A percentile compares a stretch with the other conserved stretches of the same genome.
phyloP scores from a whole-genome alignment of 352 stramenopile species.

The Phytophthora foliorum region DNA sequence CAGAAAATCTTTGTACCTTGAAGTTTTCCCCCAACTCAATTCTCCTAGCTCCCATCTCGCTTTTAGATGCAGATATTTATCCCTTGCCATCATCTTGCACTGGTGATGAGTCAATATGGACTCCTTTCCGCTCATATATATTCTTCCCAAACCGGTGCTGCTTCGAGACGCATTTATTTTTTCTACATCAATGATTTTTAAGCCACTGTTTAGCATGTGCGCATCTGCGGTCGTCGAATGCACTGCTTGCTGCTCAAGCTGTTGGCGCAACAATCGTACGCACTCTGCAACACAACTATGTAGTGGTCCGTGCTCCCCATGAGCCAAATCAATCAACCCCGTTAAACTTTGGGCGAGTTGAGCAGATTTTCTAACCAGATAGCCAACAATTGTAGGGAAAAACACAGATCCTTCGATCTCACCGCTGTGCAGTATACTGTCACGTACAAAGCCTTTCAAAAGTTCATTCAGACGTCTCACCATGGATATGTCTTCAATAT shows the following conservation, averaged over 20 bases:
- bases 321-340: neutral
- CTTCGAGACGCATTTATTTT: conserved; percentile 32
- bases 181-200: conserved; percentile 34
- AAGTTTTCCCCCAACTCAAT: conserved; percentile 5
- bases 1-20: conserved; percentile 7
- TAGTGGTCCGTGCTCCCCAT: neutral
- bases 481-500: conserved; percentile 29
- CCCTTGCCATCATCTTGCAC: conserved; percentile 23
- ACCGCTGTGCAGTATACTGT: conserved; percentile 9
- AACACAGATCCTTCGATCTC: conserved; percentile 26
- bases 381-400: conserved; percentile 21
- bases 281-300: conserved; percentile 12
- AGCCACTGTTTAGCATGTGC: conserved; percentile 16
- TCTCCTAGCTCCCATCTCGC: conserved; percentile 18
- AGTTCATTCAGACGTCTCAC: conserved; percentile 25
- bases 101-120: conserved; percentile 27
- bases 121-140: conserved; percentile 21
- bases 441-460: conserved; percentile 13
- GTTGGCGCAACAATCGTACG: conserved; percentile 7
- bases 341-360: conserved; percentile 28
- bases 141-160: conserved; percentile 22
- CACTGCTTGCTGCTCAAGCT: conserved; percentile 10
- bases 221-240: conserved; percentile 5
- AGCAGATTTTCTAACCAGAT: conserved; percentile 20
- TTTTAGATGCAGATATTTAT: conserved; percentile 12